phyloP scores from a whole-genome alignment of 2,329 filamentous ascomycete genomes.

The Fusarium pseudocircinatum region DNA sequence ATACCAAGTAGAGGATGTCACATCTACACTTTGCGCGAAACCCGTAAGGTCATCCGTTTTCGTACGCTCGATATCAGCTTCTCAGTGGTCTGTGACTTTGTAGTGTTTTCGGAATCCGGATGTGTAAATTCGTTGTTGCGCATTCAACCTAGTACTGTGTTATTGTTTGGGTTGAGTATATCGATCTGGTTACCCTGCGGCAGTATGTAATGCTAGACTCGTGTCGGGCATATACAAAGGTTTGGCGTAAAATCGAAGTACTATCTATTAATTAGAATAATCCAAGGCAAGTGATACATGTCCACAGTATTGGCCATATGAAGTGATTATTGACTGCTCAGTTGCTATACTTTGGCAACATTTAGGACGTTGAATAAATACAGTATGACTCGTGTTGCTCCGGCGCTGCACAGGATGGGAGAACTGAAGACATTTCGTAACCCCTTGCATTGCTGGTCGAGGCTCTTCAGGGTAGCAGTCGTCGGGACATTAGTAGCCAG shows the following conservation, averaged over 20 bases:
- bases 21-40: not conserved
- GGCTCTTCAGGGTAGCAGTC: conserved; percentile 23
- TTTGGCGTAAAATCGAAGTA: too few relatives aligned
- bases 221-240: not conserved
- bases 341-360: not conserved
- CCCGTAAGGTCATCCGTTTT: not conserved
- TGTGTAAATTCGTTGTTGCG: not conserved
- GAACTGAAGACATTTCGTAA: not conserved
- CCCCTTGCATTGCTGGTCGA: not conserved
- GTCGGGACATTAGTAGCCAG: not conserved
- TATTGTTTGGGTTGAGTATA: too few relatives aligned
- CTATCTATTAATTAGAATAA: not conserved
- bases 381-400: not conserved
- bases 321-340: not conserved
- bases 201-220: not conserved
- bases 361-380: not conserved
- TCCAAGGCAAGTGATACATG: not conserved
- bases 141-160: not conserved
- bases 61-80: not conserved
- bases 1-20: not conserved
- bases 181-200: not conserved
- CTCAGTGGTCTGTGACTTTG: not conserved
- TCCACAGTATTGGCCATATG: not conserved
- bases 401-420: not conserved
- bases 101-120: not conserved